Evolutionary conservation across 345 rosid species (phyloP), one percentile per base, ranked within the genome.

Genomic region (Kernera saxatilis): DNA sequence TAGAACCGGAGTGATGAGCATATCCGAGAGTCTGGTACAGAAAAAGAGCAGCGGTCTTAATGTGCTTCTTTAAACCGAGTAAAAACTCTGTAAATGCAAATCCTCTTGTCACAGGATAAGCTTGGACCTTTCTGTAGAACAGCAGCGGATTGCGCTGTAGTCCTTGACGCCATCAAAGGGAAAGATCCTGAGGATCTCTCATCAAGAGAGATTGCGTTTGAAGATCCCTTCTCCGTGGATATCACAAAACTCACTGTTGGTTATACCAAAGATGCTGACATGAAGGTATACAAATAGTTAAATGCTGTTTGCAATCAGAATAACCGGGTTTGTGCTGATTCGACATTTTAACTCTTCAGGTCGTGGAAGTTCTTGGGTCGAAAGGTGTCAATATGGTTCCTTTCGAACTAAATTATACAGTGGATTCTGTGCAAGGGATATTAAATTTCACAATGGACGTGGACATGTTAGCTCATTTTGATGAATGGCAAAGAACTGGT

Each of bases 1-100:
- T 64, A 85, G 97, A 70, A 81, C 88, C 35, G 96, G 97, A 57
- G 97, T 87, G 12, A 88, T 91, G 97, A 87, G 97, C 82, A 70
- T 91, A 83, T 82, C 98, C 25, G 96, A 90, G 77, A 92, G 91
- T 77, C 67, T 91, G 87, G 96, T 89, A 79, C 15, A 53, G 5
- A 5, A 1, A 10, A 43, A 25, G n/a, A 40, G 69, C 29, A 51
- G 15, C 0, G 2, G 56, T 26, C n/a, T 26, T 6, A 27, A 43
- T 4, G 0, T 1, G 19, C 36, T 51, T 65, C 46, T n/a, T 52
- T 0, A 41, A 41, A 40, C 14, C 25, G 23, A 21, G 55, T 15
- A 21, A 44, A 21, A 8, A 17, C 23, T 46, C 11, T 30, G 25
- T 36, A 75, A 32, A 29, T 40, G 22, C 23, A 44, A 43, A 18